phyloP scores from a whole-genome alignment of 2,329 filamentous ascomycete species.

The Thielaviopsis ethacetica region DNA sequence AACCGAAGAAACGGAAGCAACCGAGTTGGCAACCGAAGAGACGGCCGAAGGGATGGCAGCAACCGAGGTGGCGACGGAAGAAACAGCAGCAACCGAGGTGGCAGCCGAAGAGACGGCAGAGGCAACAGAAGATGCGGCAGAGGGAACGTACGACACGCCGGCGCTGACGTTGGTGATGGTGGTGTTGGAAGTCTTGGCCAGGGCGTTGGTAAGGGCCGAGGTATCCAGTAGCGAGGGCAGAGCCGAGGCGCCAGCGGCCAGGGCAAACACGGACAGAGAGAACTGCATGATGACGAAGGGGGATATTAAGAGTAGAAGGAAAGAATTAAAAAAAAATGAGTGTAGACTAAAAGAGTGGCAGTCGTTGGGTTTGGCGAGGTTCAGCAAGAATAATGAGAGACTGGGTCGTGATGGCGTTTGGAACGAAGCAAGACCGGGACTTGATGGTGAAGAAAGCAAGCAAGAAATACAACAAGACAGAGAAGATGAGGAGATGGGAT shows the following conservation, averaged over 20 bases:
- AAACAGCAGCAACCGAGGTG: not conserved
- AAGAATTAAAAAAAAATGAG: not conserved
- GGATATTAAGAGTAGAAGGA: not conserved
- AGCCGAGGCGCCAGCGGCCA: conserved; percentile 2
- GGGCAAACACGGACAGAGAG: not conserved
- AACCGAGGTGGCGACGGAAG: not conserved
- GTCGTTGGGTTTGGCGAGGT: not conserved
- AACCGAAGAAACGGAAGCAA: too few species aligned
- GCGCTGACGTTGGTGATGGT: not conserved
- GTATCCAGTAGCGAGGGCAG: not conserved
- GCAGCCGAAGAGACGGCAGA: too few species aligned
- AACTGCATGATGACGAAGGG: conserved; percentile 3
- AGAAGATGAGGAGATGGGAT: not conserved
- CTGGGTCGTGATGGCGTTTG: not conserved
- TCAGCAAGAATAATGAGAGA: not conserved
- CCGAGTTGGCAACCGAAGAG: too few species aligned
- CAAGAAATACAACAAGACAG: not conserved
- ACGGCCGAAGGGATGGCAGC: not conserved
- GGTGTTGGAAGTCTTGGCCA: not conserved
- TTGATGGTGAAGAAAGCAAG: not conserved
- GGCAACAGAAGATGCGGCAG: not conserved
- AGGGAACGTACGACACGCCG: not conserved
- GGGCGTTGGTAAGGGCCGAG: not conserved
- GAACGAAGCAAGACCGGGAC: not conserved
- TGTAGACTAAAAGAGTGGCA: not conserved